Evolutionary conservation across 2,329 filamentous ascomycete genomes (phyloP), one percentile per base, ranked within the genome.

Genomic region (Pestalotiopsis sp.): DNA sequence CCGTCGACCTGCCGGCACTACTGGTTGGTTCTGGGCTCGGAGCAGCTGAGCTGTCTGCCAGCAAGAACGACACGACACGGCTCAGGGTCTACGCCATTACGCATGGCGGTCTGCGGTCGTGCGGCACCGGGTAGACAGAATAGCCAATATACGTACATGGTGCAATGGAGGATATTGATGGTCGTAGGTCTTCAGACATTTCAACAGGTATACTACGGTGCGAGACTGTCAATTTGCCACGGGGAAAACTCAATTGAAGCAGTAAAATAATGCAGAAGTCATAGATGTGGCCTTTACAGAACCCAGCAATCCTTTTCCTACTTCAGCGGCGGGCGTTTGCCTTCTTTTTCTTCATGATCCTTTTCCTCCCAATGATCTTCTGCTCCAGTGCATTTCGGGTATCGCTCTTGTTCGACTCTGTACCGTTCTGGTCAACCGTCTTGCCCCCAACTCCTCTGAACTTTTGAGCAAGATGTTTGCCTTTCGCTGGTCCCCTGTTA

Each of bases 331-430:
- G 52, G 11, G 39, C 41, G 36, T 23, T 73, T 5, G 82, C 81
- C 82, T 89, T 90, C 82, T 91, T 92, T 80, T 92, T 92, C 69
- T 94, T 89, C 84, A 92, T 88, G 83, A 92, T 88, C 71, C 94
- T 87, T 84, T 97, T 98, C 80, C 93, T 91, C 63, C 90, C 91
- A 79, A 97, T 97, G 76, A 98, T 93, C 76, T 90, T 91, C 76
- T 94, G 93, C 75, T 87, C 81, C 75, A 88, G 79, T 2, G 78
- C 78, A 64, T 82, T 74, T 70, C 81, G 81, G 3, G 75, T 71
- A n/a, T 70, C 68, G 36, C 31, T 66, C 36, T 71, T 68, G 13
- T 73, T 74, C n/a, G 74, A 74, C 14, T 72, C 72, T 5, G 14
- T 11, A n/a, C 36, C 56, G 13, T 38, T 23, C 17, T 59, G 17